Conservation (phyloP, 805 yeast genomes). For the Barnettozyma californica region DNA sequence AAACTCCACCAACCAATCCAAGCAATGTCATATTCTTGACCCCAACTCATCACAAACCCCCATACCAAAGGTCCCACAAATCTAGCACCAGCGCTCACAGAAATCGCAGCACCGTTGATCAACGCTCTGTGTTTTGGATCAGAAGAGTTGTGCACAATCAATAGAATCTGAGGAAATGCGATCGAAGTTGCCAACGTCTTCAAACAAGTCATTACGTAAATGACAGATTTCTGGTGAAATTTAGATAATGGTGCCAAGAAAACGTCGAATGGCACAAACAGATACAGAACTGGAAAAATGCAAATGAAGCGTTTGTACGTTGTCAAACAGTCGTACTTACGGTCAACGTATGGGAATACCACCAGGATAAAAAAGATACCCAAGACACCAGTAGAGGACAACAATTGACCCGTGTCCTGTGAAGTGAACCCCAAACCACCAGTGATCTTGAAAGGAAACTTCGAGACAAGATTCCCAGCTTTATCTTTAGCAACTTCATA, state of each 20-base stretch:
- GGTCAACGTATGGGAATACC: constrained; percentile 19
- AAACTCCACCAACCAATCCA: constrained; percentile 32
- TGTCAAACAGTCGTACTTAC: constrained; percentile 17
- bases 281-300: constrained; percentile 16
- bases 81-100: constrained; percentile 49
- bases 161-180: constrained; percentile 47
- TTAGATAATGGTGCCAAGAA: constrained; percentile 13
- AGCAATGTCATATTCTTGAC: constrained; percentile 26
- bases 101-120: constrained; percentile 52
- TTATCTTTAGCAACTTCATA: constrained; percentile 18
- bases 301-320: constrained; percentile 15
- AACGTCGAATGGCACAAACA: constrained; percentile 15
- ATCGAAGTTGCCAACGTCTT: constrained; percentile 40
- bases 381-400: constrained; percentile 20
- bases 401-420: constrained; percentile 17
- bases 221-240: constrained; percentile 18
- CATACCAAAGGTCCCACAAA: constrained; percentile 52
- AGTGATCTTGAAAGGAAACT: constrained; percentile 17
- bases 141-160: constrained; percentile 51
- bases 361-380: constrained; percentile 16
- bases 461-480: constrained; percentile 12
- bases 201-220: constrained; percentile 26
- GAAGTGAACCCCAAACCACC: constrained; percentile 20
- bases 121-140: constrained; percentile 50
- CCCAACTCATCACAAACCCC: constrained; percentile 42